phyloP scores from a whole-genome alignment of 805 yeast genomes.

The Saturnispora serradocipensis region DNA sequence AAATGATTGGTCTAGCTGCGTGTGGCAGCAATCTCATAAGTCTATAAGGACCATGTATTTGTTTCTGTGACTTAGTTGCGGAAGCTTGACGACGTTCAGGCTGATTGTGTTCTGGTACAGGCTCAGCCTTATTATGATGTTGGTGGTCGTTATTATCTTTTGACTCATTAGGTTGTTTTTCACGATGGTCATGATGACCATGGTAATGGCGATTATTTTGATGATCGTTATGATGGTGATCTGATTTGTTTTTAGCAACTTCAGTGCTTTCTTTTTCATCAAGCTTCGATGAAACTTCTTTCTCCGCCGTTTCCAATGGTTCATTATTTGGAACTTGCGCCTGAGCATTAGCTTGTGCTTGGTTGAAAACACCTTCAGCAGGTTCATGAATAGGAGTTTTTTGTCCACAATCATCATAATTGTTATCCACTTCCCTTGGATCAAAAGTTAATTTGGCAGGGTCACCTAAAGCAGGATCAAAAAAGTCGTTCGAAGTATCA shows the following conservation, averaged over 20 bases:
- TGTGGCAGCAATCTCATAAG: constrained; percentile 75
- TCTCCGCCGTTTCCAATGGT: background rate
- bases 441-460: constrained; percentile 19
- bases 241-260: background rate
- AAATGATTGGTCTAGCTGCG: constrained; percentile 69
- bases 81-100: constrained; percentile 29
- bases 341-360: background rate
- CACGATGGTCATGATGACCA: constrained; percentile 28
- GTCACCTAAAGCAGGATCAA: constrained; percentile 19
- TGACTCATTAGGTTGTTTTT: constrained; percentile 11
- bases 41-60: constrained; percentile 76
- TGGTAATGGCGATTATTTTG: constrained; percentile 13
- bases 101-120: constrained; percentile 3
- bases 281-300: background rate
- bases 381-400: background rate
- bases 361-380: background rate
- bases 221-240: constrained; percentile 28
- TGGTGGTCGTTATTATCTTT: background rate
- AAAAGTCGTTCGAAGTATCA: background rate
- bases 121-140: background rate
- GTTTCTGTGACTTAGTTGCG: constrained; percentile 35
- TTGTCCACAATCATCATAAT: background rate
- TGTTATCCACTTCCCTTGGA: constrained; percentile 5
- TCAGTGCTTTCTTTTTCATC: background rate
- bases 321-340: background rate